A percentile compares a stretch with the other conserved stretches of the same genome.
Evolutionary conservation across 2,329 filamentous ascomycete genomes (phyloP).

Genomic region (Aspergillus novofumigatus): DNA sequence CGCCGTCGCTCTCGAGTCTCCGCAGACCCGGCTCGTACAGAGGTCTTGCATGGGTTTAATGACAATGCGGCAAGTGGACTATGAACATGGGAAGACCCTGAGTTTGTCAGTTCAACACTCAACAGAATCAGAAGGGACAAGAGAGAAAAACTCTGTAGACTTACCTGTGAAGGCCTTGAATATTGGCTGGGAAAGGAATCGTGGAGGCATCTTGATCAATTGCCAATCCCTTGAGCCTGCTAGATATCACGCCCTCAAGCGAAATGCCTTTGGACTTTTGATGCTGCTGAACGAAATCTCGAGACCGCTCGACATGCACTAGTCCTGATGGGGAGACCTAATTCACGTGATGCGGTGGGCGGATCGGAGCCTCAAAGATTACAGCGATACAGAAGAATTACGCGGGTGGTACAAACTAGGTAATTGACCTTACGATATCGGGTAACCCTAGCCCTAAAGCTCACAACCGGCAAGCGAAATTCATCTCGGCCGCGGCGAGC

Average conservation of each 20-base stretch:
- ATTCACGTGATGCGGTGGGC: slow-evolving; percentile 16
- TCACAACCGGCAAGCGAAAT: slow-evolving; percentile 39
- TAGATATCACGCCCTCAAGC: slow-evolving; percentile 5
- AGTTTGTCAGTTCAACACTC: slow-evolving; percentile 2
- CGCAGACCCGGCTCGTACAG: slow-evolving; percentile 61
- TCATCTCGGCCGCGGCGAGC: slow-evolving; percentile 22
- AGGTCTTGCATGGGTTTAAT: slow-evolving; percentile 49
- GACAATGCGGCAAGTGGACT: slow-evolving; percentile 48
- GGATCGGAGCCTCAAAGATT: slow-evolving; percentile 3
- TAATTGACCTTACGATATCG: not conserved
- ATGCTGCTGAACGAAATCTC: slow-evolving; percentile 29
- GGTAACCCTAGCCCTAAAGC: slow-evolving; percentile 36
- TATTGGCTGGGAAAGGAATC: slow-evolving; percentile 59
- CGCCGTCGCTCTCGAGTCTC: slow-evolving; percentile 62
- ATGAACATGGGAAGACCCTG: slow-evolving; percentile 29
- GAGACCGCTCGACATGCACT: slow-evolving; percentile 21
- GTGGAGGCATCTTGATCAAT: slow-evolving; percentile 59
- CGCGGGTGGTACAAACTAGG: not conserved
- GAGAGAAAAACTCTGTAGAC: slow-evolving; percentile 21
- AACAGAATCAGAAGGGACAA: slow-evolving; percentile 6
- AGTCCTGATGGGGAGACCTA: slow-evolving; percentile 11
- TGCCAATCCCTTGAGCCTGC: not conserved
- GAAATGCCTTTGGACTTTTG: slow-evolving; percentile 6
- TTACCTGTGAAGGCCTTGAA: slow-evolving; percentile 59
- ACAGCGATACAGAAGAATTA: not conserved